Evolutionary conservation across 2,329 filamentous ascomycete genomes (phyloP).

Genomic region (Colletotrichum incanum): DNA sequence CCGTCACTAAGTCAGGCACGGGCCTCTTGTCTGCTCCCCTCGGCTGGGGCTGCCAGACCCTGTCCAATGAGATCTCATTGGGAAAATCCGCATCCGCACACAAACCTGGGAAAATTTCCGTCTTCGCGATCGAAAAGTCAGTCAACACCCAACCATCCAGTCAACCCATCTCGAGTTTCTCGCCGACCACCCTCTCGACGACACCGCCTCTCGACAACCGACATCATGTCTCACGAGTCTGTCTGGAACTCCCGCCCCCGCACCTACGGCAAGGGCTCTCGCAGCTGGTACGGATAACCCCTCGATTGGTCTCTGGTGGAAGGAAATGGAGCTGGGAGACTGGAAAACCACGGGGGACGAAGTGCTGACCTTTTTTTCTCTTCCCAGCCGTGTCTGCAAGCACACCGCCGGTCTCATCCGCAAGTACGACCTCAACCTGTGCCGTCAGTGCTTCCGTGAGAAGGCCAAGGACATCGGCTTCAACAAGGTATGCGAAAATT

Average conservation of each 20-base stretch:
- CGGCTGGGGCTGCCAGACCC: slow-evolving; percentile 41
- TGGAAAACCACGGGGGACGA: slow-evolving; percentile 8
- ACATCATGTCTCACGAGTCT: slow-evolving; percentile 84
- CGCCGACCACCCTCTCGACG: slow-evolving; percentile 38
- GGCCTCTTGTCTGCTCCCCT: slow-evolving; percentile 1
- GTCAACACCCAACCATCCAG: slow-evolving; percentile 30
- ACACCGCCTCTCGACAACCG: slow-evolving; percentile 55
- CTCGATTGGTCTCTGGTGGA: background rate
- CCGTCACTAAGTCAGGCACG: background rate
- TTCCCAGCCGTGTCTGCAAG: slow-evolving; percentile 78
- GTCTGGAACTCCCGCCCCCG: slow-evolving; percentile 99
- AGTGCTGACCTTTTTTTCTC: slow-evolving; percentile 50
- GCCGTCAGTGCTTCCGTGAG: slow-evolving; percentile 85
- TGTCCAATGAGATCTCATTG: slow-evolving; percentile 12
- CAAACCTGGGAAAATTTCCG: slow-evolving; percentile 40
- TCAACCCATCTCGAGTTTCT: slow-evolving; percentile 41
- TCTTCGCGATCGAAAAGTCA: slow-evolving; percentile 22
- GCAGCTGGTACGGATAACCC: slow-evolving; percentile 83
- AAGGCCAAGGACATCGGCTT: slow-evolving; percentile 82
- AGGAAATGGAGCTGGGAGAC: background rate
- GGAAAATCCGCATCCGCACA: slow-evolving; percentile 39
- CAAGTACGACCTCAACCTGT: slow-evolving; percentile 97
- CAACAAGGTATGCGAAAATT: slow-evolving; percentile 71
- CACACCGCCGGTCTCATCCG: slow-evolving; percentile 99
- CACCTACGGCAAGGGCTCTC: slow-evolving; percentile 96